These are phyloP conservation scores for Wallemia mellicola DNA, from an alignment of 1,284 basidiomycete species.

Conservation along the genomic window DNA sequence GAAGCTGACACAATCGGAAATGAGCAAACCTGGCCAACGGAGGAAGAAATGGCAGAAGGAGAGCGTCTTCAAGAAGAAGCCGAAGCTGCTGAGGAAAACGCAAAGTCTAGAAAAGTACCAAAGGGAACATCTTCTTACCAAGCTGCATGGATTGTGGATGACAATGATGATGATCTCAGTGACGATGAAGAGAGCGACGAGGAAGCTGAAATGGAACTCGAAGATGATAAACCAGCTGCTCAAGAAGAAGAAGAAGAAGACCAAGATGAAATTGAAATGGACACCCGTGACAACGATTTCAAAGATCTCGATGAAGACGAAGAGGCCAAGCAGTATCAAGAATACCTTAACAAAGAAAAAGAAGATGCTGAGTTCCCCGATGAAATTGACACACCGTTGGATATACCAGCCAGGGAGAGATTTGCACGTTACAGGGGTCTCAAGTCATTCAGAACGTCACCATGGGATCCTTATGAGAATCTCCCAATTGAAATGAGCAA, in stretches of 20 bases:
- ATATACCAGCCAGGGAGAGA: constrained; percentile 50
- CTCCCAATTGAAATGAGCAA: constrained; percentile 74
- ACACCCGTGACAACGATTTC: constrained; percentile 26
- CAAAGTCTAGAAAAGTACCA: constrained; percentile 33
- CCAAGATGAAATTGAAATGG: constrained; percentile 12
- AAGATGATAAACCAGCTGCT: constrained; percentile 11
- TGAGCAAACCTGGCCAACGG: constrained; percentile 96
- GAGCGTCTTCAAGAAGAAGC: constrained; percentile 10
- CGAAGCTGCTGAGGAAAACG: constrained; percentile 18
- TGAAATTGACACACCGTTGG: constrained; percentile 84
- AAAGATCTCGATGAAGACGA: constrained; percentile 52
- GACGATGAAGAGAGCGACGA: constrained; percentile 20
- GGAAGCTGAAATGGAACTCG: constrained; percentile 12
- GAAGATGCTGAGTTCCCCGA: constrained; percentile 19
- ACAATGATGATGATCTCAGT: constrained; percentile 26
- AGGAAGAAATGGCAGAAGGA: constrained; percentile 54
- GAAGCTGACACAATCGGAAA: constrained; percentile 63
- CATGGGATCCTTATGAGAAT: constrained; percentile 94
- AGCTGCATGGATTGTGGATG: constrained; percentile 71
- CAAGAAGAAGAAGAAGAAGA: constrained; percentile 13
- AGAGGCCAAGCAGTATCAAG: constrained; percentile 44
- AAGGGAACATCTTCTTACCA: constrained; percentile 82
- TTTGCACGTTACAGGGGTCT: constrained; percentile 83
- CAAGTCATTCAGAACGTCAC: constrained; percentile 70
- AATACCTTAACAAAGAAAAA: constrained; percentile 29